A percentile compares a stretch with the other conserved stretches of the same genome.
Conservation (phyloP, 108 stramenopile species). For the Asterionellopsis glacialis region DNA sequence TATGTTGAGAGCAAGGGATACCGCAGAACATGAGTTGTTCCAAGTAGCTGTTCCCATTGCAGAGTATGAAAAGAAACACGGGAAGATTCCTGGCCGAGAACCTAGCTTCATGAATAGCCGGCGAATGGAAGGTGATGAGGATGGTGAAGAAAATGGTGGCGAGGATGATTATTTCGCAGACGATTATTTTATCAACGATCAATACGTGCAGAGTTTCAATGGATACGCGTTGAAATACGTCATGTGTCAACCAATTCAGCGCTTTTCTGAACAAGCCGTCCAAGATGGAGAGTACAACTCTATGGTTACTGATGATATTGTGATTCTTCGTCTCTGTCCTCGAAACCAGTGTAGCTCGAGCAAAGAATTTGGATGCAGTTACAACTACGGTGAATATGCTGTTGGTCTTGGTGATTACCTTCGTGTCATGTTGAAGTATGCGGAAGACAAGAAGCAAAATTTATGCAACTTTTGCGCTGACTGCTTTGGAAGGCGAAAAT, state of each 20-base stretch:
- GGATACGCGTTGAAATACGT: conserved; percentile 57
- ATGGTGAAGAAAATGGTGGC: conserved; percentile 4
- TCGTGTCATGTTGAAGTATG: conserved; percentile 46
- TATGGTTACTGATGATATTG: conserved; percentile 57
- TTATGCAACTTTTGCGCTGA: conserved; percentile 41
- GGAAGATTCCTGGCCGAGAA: not conserved
- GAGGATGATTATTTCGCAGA: conserved; percentile 19
- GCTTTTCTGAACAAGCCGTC: conserved; percentile 50
- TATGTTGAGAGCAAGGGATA: not conserved
- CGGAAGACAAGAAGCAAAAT: conserved; percentile 32
- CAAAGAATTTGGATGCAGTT: conserved; percentile 38
- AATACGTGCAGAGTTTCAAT: conserved; percentile 29
- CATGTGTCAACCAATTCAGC: conserved; percentile 55
- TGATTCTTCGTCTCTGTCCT: conserved; percentile 54
- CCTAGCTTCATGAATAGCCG: not conserved
- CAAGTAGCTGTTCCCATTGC: conserved; percentile 31
- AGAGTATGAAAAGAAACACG: conserved; percentile 21
- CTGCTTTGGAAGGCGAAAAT: conserved; percentile 18
- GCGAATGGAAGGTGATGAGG: not conserved
- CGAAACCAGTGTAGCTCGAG: conserved; percentile 30
- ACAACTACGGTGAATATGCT: conserved; percentile 56
- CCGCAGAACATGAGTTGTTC: conserved; percentile 15
- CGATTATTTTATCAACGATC: conserved; percentile 27
- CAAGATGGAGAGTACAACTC: conserved; percentile 50
- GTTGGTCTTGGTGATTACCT: conserved; percentile 43